Evolutionary conservation across 495 filamentous ascomycete species (phyloP).

Genomic region (Cercophora scortea): DNA sequence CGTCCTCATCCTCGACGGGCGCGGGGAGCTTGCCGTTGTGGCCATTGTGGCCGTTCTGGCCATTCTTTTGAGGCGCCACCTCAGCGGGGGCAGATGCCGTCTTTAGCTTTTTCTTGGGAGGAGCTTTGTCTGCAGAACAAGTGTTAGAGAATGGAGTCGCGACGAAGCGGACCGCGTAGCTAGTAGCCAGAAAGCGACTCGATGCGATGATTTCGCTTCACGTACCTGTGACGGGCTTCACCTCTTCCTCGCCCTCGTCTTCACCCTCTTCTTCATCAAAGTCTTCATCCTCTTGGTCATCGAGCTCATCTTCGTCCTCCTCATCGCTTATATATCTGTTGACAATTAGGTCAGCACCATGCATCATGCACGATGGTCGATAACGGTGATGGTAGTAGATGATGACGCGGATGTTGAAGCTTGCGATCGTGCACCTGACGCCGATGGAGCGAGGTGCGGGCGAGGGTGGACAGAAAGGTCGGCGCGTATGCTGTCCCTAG

Average conservation of each 20-base stretch:
- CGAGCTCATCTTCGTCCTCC: constrained; percentile 33
- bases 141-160: not conserved
- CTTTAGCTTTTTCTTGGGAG: constrained; percentile 43
- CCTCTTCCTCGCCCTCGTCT: constrained; percentile 22
- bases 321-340: constrained; percentile 30
- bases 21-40: constrained; percentile 11
- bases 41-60: constrained; percentile 14
- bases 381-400: not conserved
- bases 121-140: constrained; percentile 23
- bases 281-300: constrained; percentile 29
- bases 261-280: constrained; percentile 28
- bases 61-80: constrained; percentile 23
- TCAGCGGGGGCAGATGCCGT: constrained; percentile 21
- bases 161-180: not conserved
- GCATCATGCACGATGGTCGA: not conserved
- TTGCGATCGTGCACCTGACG: no score
- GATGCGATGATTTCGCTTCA: no score
- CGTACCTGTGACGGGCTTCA: constrained; percentile 23
- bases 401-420: not conserved
- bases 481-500: constrained; percentile 11
- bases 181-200: not conserved
- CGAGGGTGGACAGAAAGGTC: not conserved
- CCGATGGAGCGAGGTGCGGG: no score
- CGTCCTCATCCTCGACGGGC: constrained; percentile 19
- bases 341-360: constrained; percentile 5